phyloP scores from a whole-genome alignment of 129 eudicot genomes.

The Sambucus nigra region DNA sequence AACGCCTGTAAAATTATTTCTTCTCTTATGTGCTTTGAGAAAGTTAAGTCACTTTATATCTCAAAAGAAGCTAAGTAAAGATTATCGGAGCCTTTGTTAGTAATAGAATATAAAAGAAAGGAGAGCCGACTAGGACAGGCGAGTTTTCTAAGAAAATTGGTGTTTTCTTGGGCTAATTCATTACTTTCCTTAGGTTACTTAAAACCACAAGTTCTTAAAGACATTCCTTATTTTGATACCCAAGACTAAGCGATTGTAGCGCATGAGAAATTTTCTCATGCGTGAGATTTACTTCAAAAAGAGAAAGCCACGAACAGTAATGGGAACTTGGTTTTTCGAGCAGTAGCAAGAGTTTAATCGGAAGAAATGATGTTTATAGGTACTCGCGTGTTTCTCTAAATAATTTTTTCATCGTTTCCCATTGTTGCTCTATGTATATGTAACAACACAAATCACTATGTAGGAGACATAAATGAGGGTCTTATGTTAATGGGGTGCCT shows the following conservation, averaged over 20 bases:
- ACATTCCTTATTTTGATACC: conserved; percentile 40
- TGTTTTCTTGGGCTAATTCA: conserved; percentile 52
- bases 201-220: conserved; percentile 37
- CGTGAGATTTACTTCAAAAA: conserved; percentile 24
- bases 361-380: conserved; percentile 39
- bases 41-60: conserved; percentile 12
- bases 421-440: conserved; percentile 45
- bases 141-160: conserved; percentile 31
- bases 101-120: conserved; percentile 9
- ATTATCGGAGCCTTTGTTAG: conserved; percentile 32
- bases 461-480: conserved; percentile 20
- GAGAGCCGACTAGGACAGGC: conserved; percentile 17
- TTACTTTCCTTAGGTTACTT: conserved; percentile 38
- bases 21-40: conserved; percentile 30
- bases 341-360: conserved; percentile 32
- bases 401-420: conserved; percentile 27
- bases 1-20: conserved; percentile 41
- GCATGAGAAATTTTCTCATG: conserved; percentile 24
- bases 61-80: background rate
- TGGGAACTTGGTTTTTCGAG: conserved; percentile 24
- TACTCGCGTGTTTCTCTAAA: conserved; percentile 27
- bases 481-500: conserved; percentile 42
- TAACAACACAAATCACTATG: conserved; percentile 34
- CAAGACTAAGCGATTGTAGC: conserved; percentile 53
- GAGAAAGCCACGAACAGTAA: conserved; percentile 16